phyloP scores from a whole-genome alignment of 1,284 basidiomycete genomes.

The Boletus sp. region DNA sequence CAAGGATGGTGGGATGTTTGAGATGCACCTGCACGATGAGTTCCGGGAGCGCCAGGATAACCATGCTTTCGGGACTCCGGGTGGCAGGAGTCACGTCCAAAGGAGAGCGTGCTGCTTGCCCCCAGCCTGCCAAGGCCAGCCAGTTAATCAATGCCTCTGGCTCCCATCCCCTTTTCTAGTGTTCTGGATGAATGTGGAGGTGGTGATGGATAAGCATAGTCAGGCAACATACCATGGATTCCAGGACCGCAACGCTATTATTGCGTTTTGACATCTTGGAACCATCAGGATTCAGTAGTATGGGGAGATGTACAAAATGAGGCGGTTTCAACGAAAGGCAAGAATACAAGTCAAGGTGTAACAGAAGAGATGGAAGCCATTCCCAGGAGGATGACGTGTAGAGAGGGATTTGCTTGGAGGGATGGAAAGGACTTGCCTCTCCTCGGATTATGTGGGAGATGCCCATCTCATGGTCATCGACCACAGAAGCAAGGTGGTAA shows the following conservation, averaged over 20 bases:
- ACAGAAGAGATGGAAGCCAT: constrained; percentile 94
- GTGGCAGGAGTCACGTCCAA: constrained; percentile 20
- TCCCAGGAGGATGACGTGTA: constrained; percentile 52
- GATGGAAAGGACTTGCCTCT: constrained; percentile 55
- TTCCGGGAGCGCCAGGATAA: constrained; percentile 62
- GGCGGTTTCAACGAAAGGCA: constrained; percentile 75
- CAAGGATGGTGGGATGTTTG: not conserved
- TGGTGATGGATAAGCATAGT: not conserved
- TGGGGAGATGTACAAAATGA: constrained; percentile 86
- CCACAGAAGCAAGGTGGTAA: constrained; percentile 94
- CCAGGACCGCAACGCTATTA: constrained; percentile 84
- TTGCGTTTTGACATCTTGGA: constrained; percentile 94
- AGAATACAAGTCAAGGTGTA: constrained; percentile 89
- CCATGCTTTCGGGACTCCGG: constrained; percentile 61
- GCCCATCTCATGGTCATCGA: constrained; percentile 95
- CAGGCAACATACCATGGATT: constrained; percentile 68
- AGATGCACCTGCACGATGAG: constrained; percentile 58
- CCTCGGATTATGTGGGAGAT: constrained; percentile 96
- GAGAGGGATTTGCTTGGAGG: not conserved
- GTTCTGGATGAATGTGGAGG: not conserved
- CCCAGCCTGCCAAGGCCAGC: constrained; percentile 93
- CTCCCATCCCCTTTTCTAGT: constrained; percentile 79
- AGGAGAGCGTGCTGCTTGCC: constrained; percentile 34
- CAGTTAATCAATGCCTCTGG: constrained; percentile 90
- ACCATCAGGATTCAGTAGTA: constrained; percentile 89